A percentile compares a stretch with the other conserved stretches of the same genome.
phyloP scores from a whole-genome alignment of 441 rosid genomes.

The Brassica balearica region DNA sequence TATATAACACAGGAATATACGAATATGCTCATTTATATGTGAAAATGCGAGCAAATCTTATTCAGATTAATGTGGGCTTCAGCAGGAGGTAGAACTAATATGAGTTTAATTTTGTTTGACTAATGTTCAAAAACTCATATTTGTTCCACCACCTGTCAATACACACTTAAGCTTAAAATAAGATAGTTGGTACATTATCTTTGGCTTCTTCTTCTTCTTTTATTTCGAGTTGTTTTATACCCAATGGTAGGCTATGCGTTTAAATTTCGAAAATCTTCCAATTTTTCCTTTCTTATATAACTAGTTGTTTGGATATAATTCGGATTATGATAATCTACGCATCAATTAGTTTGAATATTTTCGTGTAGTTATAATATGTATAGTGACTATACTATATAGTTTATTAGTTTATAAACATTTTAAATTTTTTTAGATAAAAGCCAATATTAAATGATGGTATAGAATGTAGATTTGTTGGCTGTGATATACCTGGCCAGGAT shows the following conservation, averaged over 20 bases:
- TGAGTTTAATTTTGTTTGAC: constrained; percentile 29
- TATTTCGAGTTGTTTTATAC: background rate
- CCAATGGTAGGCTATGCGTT: background rate
- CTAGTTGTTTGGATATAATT: background rate
- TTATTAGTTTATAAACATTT: background rate
- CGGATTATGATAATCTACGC: background rate
- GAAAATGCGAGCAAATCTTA: constrained; percentile 14
- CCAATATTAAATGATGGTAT: background rate
- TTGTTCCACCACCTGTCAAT: constrained; percentile 51
- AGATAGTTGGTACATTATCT: constrained; percentile 4
- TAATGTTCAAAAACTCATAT: constrained; percentile 37
- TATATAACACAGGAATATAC: background rate
- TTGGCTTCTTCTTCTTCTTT: background rate
- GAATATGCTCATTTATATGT: background rate
- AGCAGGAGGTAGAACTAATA: constrained; percentile 47
- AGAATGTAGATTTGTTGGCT: constrained; percentile 4
- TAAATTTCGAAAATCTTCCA: background rate
- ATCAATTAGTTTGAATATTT: background rate
- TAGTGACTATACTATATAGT: background rate
- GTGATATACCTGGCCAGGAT: constrained; percentile 39
- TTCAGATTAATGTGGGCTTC: constrained; percentile 40
- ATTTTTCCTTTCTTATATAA: background rate
- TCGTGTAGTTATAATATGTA: background rate
- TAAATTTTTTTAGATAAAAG: background rate
- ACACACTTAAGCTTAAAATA: constrained; percentile 42